Base-by-base conservation (phyloP, 75 land plant genomes). In the Pinus taeda region DNA sequence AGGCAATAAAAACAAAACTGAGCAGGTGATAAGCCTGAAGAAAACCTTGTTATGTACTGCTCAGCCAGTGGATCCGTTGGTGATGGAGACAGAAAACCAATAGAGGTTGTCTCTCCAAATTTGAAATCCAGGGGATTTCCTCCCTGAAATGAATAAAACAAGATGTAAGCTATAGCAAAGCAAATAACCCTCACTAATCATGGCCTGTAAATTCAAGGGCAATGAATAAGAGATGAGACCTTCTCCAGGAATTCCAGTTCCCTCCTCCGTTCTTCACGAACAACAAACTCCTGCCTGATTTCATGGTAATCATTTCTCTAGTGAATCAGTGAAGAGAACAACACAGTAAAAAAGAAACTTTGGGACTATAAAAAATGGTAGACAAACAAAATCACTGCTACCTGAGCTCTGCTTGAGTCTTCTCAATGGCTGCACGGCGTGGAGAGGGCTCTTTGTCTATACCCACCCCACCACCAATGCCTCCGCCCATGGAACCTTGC, bases 231-330 rank as follows among this genome's bases (percentile, higher is more conserved):
- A n/a, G 15, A 15, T 33, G 77, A 64, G 89, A 97, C 99, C 85
- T 91, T 97, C 86, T 97, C 98, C 77, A 97, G 89, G 81, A 92
- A 97, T 55, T 94, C 99, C 24, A 97, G 85, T 79, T 97, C 99
- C 79, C 95, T 92, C 75, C 88, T 87, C 69, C 91, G 86, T 78
- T 90, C 98, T 69, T 97, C 96, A 36, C 99, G 93, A 59, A 87
- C 89, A 88, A 90, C 95, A 83, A 85, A 86, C 76, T 94, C 98
- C 63, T 82, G 93, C 88, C 99, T 97, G 95, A 57, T 66, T 71
- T 57, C 14, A 74, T 57, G 24, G 30, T 39, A 59, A 29, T 29
- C 33, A 73, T 22, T 55, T 73, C 77, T 74, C 56, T 75, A 63
- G 80, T 57, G 30, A 57, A 65, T 37, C 73, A 83, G 56, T 24